phyloP scores from a whole-genome alignment of 768 basidiomycete genomes.

The Lyophyllum decastes region DNA sequence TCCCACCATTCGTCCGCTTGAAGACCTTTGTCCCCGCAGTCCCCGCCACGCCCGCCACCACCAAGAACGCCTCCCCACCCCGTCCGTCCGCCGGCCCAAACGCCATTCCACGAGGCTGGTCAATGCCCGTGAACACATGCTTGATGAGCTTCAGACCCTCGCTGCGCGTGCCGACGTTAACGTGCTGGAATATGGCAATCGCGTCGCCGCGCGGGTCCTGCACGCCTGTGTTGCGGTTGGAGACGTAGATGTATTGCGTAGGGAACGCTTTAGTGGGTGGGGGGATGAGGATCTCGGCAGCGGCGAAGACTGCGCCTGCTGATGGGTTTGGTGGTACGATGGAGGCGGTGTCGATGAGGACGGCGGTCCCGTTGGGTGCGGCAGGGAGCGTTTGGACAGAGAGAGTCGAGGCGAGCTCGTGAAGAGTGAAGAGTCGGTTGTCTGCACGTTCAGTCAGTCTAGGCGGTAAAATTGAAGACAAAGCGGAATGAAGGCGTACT shows the following conservation, averaged over 20 bases:
- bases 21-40: conserved; percentile 56
- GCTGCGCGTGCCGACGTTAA: conserved; percentile 17
- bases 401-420: conserved; percentile 58
- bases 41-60: conserved; percentile 54
- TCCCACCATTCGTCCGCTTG: conserved; percentile 51
- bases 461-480: neutral
- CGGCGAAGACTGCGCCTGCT: conserved; percentile 46
- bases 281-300: conserved; percentile 66
- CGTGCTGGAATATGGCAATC: conserved; percentile 59
- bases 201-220: conserved; percentile 57
- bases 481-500: conserved; percentile 22
- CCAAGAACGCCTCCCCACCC: conserved; percentile 51
- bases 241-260: conserved; percentile 59
- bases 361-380: conserved; percentile 50
- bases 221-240: conserved; percentile 61
- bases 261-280: conserved; percentile 45
- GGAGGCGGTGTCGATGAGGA: conserved; percentile 48
- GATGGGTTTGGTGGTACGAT: conserved; percentile 47
- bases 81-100: conserved; percentile 48
- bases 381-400: conserved; percentile 58
- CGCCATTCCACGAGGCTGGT: conserved; percentile 69
- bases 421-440: conserved; percentile 50
- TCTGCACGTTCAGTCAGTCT: conserved; percentile 29
- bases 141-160: conserved; percentile 34
- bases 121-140: conserved; percentile 63